Evolutionary conservation across 2,329 filamentous ascomycete genomes (phyloP).

Genomic region (Botrytis byssoidea): DNA sequence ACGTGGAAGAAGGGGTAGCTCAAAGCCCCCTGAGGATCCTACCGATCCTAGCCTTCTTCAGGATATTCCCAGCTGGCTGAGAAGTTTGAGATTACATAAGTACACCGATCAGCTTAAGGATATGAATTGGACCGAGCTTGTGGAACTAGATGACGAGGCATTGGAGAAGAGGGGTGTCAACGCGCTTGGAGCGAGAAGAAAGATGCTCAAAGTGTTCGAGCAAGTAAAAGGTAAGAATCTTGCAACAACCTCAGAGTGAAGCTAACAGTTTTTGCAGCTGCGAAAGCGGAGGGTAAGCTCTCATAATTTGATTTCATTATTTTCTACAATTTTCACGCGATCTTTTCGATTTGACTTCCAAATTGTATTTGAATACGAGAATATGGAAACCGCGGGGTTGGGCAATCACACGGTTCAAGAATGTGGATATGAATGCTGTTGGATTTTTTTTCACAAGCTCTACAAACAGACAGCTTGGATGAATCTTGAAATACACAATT

Average conservation of each 20-base stretch:
- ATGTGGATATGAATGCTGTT: slow-evolving; percentile 12
- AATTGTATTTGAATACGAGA: slow-evolving; percentile 12
- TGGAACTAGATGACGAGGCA: slow-evolving; percentile 89
- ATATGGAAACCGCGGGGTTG: neutral
- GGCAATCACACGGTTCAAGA: neutral
- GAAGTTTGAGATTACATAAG: slow-evolving; percentile 93
- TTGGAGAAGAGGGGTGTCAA: slow-evolving; percentile 92
- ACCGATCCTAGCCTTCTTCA: slow-evolving; percentile 87
- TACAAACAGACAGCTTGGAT: slow-evolving; percentile 12
- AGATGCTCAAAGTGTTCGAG: slow-evolving; percentile 99
- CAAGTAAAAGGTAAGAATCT: slow-evolving; percentile 71
- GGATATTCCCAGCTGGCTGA: slow-evolving; percentile 94
- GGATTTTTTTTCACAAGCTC: slow-evolving; percentile 14
- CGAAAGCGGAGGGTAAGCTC: slow-evolving; percentile 71
- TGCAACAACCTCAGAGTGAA: neutral
- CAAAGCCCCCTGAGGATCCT: slow-evolving; percentile 96
- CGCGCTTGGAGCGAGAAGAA: slow-evolving; percentile 87
- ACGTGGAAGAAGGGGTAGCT: slow-evolving; percentile 86
- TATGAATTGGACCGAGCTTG: slow-evolving; percentile 89
- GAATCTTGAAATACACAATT: slow-evolving; percentile 10
- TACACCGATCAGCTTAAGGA: slow-evolving; percentile 99
- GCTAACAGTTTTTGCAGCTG: slow-evolving; percentile 52
- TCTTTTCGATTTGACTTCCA: neutral
- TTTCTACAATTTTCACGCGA: neutral
- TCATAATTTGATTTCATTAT: slow-evolving; percentile 39